Evolutionary conservation across 371 early-diverging fungal genomes (phyloP).

Genomic region (Mortierella sp.): DNA sequence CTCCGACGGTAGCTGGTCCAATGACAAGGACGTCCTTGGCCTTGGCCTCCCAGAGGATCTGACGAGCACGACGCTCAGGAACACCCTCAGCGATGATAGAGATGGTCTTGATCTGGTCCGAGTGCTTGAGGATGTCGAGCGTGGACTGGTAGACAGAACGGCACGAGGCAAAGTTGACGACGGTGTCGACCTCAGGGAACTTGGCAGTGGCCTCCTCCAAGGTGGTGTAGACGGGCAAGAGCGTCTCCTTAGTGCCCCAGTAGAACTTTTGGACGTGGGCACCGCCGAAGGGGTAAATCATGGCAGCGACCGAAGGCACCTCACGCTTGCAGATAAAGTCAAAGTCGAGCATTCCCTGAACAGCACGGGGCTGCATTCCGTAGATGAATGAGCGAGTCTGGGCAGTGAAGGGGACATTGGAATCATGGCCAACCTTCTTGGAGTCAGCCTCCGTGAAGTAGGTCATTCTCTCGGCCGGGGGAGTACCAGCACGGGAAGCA

Average conservation of each 20-base stretch:
- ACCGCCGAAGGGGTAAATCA: constrained; percentile 99
- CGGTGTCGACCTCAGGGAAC: constrained; percentile 94
- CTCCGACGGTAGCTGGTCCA: constrained; percentile 98
- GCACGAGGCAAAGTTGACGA: constrained; percentile 98
- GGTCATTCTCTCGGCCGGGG: constrained; percentile 64
- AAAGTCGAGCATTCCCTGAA: constrained; percentile 99
- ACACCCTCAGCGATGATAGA: constrained; percentile 99
- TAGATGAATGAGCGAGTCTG: constrained; percentile 93
- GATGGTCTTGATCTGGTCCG: constrained; percentile 87
- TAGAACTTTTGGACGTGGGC: constrained; percentile 98
- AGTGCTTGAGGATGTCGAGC: constrained; percentile 81
- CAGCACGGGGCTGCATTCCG: constrained; percentile 99
- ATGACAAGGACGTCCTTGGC: constrained; percentile 88
- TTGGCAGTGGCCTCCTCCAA: constrained; percentile 86
- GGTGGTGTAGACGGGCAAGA: constrained; percentile 95
- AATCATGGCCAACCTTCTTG: constrained; percentile 25
- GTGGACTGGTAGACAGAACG: constrained; percentile 94
- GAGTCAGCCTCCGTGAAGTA: constrained; percentile 59
- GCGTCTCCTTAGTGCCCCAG: constrained; percentile 99
- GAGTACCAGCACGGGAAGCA: constrained; percentile 51
- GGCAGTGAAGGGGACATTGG: constrained; percentile 83
- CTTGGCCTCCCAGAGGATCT: constrained; percentile 88
- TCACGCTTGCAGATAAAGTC: constrained; percentile 97
- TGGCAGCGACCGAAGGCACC: constrained; percentile 96
- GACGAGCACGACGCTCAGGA: constrained; percentile 95